Percentiles rank a stretch among this genome's conserved stretches.
Evolutionary conservation across 768 basidiomycete genomes (phyloP).

Genomic region (Lactarius trivialis): DNA sequence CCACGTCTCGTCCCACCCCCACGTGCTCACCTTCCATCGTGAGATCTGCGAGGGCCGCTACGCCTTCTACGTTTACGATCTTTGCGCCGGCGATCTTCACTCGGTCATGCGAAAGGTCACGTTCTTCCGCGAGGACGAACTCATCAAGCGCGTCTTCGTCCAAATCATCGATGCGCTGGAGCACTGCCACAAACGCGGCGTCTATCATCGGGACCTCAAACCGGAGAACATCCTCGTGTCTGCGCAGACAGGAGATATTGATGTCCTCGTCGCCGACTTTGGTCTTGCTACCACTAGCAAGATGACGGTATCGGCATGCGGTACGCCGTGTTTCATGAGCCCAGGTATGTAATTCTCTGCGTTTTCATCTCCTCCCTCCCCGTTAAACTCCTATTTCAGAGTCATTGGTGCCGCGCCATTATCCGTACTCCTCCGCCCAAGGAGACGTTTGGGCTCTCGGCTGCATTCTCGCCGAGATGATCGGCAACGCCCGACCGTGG

Average conservation of each 20-base stretch:
- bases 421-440: background rate
- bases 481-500: conserved; percentile 8
- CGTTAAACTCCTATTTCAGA: background rate
- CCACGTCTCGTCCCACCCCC: conserved; percentile 62
- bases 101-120: conserved; percentile 4
- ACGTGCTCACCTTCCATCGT: conserved; percentile 83
- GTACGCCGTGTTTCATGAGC: conserved; percentile 15
- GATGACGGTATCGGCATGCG: conserved; percentile 7
- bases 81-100: conserved; percentile 15
- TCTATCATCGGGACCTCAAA: too few relatives aligned
- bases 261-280: conserved; percentile 14
- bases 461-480: conserved; percentile 15
- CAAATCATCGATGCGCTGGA: conserved; percentile 18
- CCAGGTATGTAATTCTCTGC: conserved; percentile 4
- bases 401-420: background rate
- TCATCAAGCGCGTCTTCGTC: conserved; percentile 10
- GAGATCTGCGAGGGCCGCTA: conserved; percentile 72
- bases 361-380: background rate
- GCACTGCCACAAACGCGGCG: conserved; percentile 13
- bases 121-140: conserved; percentile 13
- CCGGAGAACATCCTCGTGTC: too few relatives aligned
- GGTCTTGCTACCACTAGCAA: conserved; percentile 15
- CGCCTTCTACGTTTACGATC: conserved; percentile 33
- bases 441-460: conserved; percentile 18
- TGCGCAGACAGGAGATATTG: background rate